A percentile compares a stretch with the other conserved stretches of the same genome.
Conservation (phyloP, 441 rosid species). For the Adansonia rubrostipa region DNA sequence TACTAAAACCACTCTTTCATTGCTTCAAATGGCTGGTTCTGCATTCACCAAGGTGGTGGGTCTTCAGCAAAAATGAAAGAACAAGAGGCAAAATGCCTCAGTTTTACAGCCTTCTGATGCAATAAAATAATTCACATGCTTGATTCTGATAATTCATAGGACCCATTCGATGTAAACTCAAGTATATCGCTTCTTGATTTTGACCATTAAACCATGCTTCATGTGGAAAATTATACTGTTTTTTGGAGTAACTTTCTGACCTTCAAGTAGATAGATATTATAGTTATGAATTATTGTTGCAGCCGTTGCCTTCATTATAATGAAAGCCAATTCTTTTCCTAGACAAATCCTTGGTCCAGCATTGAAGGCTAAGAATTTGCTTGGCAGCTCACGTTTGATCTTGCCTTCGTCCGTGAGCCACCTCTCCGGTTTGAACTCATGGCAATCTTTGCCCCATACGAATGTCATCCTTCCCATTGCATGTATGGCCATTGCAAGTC, state of each 20-base stretch:
- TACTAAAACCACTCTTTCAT: not conserved
- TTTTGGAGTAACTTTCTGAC: conserved; percentile 1
- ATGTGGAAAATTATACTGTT: conserved; percentile 4
- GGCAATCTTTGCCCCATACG: conserved; percentile 35
- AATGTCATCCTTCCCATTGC: conserved; percentile 32
- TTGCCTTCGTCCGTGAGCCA: conserved; percentile 24
- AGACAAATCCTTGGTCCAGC: conserved; percentile 27
- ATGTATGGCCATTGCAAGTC: not conserved
- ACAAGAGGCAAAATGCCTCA: no score
- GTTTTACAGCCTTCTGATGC: not conserved
- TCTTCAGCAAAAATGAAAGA: no score
- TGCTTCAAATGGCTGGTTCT: not conserved
- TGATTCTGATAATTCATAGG: no score
- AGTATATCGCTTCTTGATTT: not conserved
- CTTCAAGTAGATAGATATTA: not conserved
- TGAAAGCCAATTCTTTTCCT: conserved; percentile 22
- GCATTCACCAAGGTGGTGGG: not conserved
- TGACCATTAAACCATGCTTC: conserved; percentile 12
- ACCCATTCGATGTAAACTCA: not conserved
- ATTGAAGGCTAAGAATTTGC: conserved; percentile 24
- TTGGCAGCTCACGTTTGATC: conserved; percentile 9
- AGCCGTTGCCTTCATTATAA: conserved; percentile 11
- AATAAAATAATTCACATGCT: no score
- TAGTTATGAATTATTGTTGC: not conserved
- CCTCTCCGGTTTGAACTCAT: conserved; percentile 36